phyloP scores from a whole-genome alignment of 352 stramenopile species.

The Phytophthora quininea region DNA sequence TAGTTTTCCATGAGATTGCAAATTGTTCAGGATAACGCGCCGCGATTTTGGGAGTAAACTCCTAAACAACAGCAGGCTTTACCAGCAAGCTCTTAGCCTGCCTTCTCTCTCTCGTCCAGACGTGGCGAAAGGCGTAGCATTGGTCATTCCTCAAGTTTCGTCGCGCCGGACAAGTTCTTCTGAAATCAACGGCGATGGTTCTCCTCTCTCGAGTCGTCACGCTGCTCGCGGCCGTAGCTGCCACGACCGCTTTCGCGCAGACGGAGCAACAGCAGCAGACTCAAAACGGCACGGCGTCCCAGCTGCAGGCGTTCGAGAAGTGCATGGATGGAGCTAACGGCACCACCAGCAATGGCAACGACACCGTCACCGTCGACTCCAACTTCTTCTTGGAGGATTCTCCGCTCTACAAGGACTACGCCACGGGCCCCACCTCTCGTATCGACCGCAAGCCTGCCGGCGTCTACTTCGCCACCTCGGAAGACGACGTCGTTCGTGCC shows the following conservation, averaged over 20 bases:
- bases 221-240: conserved; percentile 18
- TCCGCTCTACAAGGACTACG: conserved; percentile 48
- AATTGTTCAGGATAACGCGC: no score
- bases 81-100: no score
- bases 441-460: conserved; percentile 48
- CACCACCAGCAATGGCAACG: conserved; percentile 15
- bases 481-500: conserved; percentile 50
- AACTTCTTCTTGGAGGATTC: conserved; percentile 47
- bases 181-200: conserved; percentile 19
- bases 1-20: no score
- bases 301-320: conserved; percentile 33
- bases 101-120: no score
- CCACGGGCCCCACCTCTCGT: conserved; percentile 54
- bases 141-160: conserved; percentile 31
- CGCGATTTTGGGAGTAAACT: no score
- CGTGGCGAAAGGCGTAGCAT: not conserved
- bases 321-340: conserved; percentile 25
- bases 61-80: no score
- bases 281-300: conserved; percentile 8
- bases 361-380: conserved; percentile 21
- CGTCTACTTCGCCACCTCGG: conserved; percentile 53
- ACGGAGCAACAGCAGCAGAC: not conserved
- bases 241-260: conserved; percentile 16
- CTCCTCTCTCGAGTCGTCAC: conserved; percentile 17
- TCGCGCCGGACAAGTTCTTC: conserved; percentile 7